Conservation (phyloP, 2,329 filamentous ascomycete genomes). For the Spiromastix sp. region DNA sequence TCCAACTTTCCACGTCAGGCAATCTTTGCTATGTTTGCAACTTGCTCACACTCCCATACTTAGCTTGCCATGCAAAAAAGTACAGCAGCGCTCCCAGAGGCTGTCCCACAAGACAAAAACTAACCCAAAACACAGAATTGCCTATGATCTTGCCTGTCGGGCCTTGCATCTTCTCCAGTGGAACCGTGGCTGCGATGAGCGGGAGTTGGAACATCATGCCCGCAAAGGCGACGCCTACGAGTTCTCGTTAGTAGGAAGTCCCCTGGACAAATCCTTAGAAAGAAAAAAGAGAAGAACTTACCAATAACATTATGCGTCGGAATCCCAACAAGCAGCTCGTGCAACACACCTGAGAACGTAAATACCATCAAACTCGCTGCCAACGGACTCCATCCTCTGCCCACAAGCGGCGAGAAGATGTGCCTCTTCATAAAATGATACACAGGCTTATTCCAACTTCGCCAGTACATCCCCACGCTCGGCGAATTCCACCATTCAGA, state of each 20-base stretch:
- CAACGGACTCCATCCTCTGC: slow-evolving; percentile 64
- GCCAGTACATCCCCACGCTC: slow-evolving; percentile 81
- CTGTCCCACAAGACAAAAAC: slow-evolving; percentile 90
- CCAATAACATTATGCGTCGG: slow-evolving; percentile 90
- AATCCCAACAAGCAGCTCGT: slow-evolving; percentile 85
- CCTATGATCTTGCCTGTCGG: slow-evolving; percentile 69
- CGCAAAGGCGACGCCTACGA: slow-evolving; percentile 70
- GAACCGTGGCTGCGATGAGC: slow-evolving; percentile 69
- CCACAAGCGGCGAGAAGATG: slow-evolving; percentile 78
- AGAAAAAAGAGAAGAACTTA: slow-evolving; percentile 30
- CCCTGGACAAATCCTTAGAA: no score
- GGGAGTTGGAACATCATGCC: slow-evolving; percentile 94
- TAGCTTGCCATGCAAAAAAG: slow-evolving; percentile 97
- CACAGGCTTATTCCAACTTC: slow-evolving; percentile 95
- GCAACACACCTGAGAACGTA: slow-evolving; percentile 74
- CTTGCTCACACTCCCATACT: slow-evolving; percentile 72
- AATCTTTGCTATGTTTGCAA: slow-evolving; percentile 14
- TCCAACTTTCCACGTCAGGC: not conserved
- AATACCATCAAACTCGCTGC: slow-evolving; percentile 75
- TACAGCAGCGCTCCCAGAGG: slow-evolving; percentile 86
- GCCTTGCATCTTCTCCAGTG: slow-evolving; percentile 67
- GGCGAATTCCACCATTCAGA: slow-evolving; percentile 96
- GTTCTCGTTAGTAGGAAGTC: no score
- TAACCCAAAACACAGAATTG: slow-evolving; percentile 93
- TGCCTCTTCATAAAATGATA: slow-evolving; percentile 95